Base-by-base conservation (phyloP, 208 protist genomes). In the Trypanosoma mega region DNA sequence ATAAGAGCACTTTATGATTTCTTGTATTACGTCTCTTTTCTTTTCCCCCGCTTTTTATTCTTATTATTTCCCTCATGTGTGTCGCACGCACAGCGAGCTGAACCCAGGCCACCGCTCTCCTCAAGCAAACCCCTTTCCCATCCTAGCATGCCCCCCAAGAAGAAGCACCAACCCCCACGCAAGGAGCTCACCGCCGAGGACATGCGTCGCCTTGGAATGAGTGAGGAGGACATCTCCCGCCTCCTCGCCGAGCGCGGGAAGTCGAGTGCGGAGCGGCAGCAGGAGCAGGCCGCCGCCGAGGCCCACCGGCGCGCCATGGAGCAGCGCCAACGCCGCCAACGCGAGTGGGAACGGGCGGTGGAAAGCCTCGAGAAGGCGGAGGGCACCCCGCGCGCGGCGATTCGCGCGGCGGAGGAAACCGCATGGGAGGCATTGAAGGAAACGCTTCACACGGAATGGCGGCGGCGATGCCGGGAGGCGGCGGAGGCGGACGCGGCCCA, bases 151-250 rank as follows among this genome's bases (percentile, higher is more conserved):
- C 45, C 81, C 31, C 81, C 76, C 1, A 87, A 85, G 57, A 87
- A 83, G 44, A 84, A 86, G 67, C 62, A 92, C 7, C n/a, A n/a
- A n/a, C 78, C 63, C 9, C 69, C 68, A 31, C 68, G 69, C 30
- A 84, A 79, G 56, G 80, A 77, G 58, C 63, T 87, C 53, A 77
- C 79, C 11, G 74, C 76, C 56, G 81, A 83, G 47, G 85, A 92
- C 49, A 84, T 92, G 85, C 85, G 76, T 21, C 85, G 80, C 20
- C 74, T 92, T 39, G 85, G 85, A 18, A 88, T 92, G 81, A 68
- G 67, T 7, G 78, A 82, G 1, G 79, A 87, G n/a, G 80, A 92
- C 52, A 85, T 88, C 30, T 41, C 67, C 43, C 80, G 78, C 43
- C 78, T 92, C 41, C 46, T 92, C 41, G 72, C 75, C 1, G 81